Evolutionary conservation across 768 basidiomycete genomes (phyloP), one percentile per base, ranked within the genome.

Genomic region (Brasilioporus rufonigricans): DNA sequence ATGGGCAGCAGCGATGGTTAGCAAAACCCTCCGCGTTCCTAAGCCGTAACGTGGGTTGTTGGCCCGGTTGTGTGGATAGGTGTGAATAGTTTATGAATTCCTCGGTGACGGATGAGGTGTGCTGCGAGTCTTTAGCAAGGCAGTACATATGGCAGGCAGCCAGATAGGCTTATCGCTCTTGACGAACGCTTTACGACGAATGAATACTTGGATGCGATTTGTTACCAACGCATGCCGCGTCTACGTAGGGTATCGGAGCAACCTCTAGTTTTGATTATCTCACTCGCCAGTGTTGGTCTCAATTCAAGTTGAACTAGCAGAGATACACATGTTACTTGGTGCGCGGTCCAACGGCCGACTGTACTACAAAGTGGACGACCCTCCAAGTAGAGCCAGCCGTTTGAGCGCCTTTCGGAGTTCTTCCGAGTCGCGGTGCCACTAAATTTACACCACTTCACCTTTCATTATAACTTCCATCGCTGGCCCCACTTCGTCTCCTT

Each of bases 1-100:
- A 13, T 98, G 94, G 95, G 96, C 90, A 10, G 88, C 93, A 16
- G 89, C 91, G 45, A 98, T 99, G 96, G 91, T 99, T 59, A 95
- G 92, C 80, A 98, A 98, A 76, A 98, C 97, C 16, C 77, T 99
- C 44, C 81, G 85, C 47, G 84, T 98, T 48, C 90, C 91, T 13
- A 93, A 93, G 74, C 62, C 82, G 44, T 91, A 72, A 80, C 32
- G 48, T 39, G 46, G 41, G 24, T n/a, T 12, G 14, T 14, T 14
- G 11, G n/a, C 7, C 38, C 18, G n/a, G 38, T 29, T 26, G 51
- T 19, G 19, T 26, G 11, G n/a, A n/a, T n/a, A 12, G 35, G 26
- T 32, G 45, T 39, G 53, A 40, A 35, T 23, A 18, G 33, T 53
- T 31, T 4, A 24, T 47, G 39, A 14, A 31, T n/a, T 18, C 39